Percentiles rank a stretch among this genome's conserved stretches.
These are phyloP conservation scores for Phoma sp. DNA, from an alignment of 2,329 filamentous ascomycete genomes.

Conservation along the genomic window DNA sequence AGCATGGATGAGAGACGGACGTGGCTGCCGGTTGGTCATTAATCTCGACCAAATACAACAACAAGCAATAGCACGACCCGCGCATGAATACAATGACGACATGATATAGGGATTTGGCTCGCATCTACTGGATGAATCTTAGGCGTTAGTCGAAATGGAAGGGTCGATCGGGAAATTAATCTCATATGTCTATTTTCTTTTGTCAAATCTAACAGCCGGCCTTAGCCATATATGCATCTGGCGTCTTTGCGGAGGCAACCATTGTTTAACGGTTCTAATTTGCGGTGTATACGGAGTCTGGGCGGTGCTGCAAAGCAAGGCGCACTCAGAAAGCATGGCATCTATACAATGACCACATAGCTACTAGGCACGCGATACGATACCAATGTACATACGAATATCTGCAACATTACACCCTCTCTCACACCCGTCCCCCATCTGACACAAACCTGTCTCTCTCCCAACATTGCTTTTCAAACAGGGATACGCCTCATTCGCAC, in stretches of 20 bases:
- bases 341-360: slow-evolving; percentile 11
- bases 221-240: slow-evolving; percentile 6
- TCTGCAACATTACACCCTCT: not conserved
- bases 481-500: slow-evolving; percentile 7
- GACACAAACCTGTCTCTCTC: not conserved
- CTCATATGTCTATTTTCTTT: slow-evolving; percentile 17
- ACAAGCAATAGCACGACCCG: not conserved
- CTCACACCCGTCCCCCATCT: not conserved
- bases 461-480: not conserved
- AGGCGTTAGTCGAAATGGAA: slow-evolving; percentile 1
- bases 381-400: slow-evolving; percentile 16
- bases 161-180: not conserved
- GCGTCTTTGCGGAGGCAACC: not conserved
- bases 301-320: not conserved
- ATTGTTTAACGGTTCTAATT: not conserved
- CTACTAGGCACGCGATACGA: slow-evolving; percentile 8
- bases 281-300: slow-evolving; percentile 1
- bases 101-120: slow-evolving; percentile 15
- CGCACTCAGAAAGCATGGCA: slow-evolving; percentile 2
- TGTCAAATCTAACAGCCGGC: slow-evolving; percentile 1
- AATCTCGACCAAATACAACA: slow-evolving; percentile 3
- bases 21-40: slow-evolving; percentile 56
- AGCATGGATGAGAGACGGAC: slow-evolving; percentile 68
- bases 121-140: slow-evolving; percentile 7
- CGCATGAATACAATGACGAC: slow-evolving; percentile 21